Conservation (phyloP, 2,329 filamentous ascomycete species). For the Podosphaera aphanis region DNA sequence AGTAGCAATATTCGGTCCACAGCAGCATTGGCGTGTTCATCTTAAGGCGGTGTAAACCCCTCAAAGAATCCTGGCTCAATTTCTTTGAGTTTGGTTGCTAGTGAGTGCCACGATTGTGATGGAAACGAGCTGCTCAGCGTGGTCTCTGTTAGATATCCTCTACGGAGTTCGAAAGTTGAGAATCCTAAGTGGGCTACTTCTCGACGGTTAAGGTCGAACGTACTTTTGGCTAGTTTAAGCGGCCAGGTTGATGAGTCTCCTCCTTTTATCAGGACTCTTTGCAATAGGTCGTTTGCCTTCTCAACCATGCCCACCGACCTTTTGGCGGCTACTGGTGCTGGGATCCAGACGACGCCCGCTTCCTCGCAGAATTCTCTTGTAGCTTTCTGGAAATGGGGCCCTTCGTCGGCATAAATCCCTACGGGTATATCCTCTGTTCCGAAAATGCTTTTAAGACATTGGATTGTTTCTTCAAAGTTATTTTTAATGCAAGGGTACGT, state of each 20-base stretch:
- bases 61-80: too few relatives aligned
- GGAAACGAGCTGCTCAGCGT: too few relatives aligned
- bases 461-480: not conserved
- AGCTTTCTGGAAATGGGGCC: not conserved
- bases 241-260: not conserved
- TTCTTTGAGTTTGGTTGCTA: too few relatives aligned
- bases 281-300: conserved; percentile 1
- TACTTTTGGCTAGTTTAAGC: too few relatives aligned
- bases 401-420: not conserved
- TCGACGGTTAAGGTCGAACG: too few relatives aligned
- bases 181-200: too few relatives aligned
- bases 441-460: not conserved
- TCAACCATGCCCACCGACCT: conserved; percentile 1
- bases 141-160: too few relatives aligned
- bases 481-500: not conserved
- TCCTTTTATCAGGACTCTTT: not conserved
- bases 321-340: not conserved
- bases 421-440: not conserved
- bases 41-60: too few relatives aligned
- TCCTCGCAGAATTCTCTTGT: not conserved
- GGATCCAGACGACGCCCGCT: not conserved
- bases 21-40: too few relatives aligned
- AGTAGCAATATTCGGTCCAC: too few relatives aligned
- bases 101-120: too few relatives aligned
- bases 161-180: too few relatives aligned